Evolutionary conservation across 371 early-diverging fungal species (phyloP).

Genomic region (Synchytrium microbalum): DNA sequence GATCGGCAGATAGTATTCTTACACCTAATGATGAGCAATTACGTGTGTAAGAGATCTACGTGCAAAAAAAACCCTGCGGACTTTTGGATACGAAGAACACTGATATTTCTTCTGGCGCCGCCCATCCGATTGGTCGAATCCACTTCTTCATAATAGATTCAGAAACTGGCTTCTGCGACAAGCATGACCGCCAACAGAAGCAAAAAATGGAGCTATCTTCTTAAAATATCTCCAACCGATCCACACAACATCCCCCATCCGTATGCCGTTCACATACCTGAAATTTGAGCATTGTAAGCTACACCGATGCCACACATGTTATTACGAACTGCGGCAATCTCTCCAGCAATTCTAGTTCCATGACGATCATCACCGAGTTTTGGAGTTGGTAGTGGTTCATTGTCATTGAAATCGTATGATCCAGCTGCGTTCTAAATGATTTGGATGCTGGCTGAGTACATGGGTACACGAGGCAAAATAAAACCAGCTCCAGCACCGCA

Average conservation of each 20-base stretch:
- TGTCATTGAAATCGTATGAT: constrained; percentile 90
- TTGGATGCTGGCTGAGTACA: neutral
- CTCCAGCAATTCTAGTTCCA: constrained; percentile 96
- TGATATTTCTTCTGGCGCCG: too few species aligned
- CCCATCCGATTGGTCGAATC: too few species aligned
- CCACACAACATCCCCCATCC: neutral
- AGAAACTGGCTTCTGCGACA: neutral
- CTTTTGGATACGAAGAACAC: too few species aligned
- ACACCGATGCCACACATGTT: constrained; percentile 93
- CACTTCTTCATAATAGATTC: too few species aligned
- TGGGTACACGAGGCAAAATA: neutral
- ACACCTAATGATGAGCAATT: constrained; percentile 43
- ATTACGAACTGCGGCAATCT: constrained; percentile 84
- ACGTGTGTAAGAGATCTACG: too few species aligned
- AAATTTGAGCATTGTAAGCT: constrained; percentile 79
- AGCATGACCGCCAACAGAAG: too few species aligned
- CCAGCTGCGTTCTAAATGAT: constrained; percentile 60
- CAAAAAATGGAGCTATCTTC: neutral
- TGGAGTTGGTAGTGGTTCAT: constrained; percentile 68
- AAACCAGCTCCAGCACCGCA: too few species aligned
- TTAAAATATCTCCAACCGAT: neutral
- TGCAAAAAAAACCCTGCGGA: too few species aligned
- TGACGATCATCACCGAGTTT: constrained; percentile 75
- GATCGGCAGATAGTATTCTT: constrained; percentile 79
- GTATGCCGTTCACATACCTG: constrained; percentile 46